Evolutionary conservation across 768 basidiomycete genomes (phyloP).

Genomic region (Tubosaeta sp.): DNA sequence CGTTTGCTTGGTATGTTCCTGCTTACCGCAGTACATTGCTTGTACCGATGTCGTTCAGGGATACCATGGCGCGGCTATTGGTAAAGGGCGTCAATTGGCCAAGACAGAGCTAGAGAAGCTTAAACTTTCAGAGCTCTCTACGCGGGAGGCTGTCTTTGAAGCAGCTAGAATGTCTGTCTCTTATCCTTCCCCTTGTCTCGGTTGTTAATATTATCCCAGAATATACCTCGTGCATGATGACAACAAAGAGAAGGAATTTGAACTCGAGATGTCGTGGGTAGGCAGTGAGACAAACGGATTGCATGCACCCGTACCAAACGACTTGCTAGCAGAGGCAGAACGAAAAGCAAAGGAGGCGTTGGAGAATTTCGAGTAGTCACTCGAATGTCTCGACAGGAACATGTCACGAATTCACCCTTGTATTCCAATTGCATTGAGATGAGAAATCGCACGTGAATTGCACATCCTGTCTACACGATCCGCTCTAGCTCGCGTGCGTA

Average conservation of each 20-base stretch:
- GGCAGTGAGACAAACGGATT: constrained; percentile 75
- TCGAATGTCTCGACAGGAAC: constrained; percentile 21
- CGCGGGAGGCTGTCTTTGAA: constrained; percentile 83
- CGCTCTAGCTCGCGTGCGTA: constrained; percentile 90
- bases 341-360: constrained; percentile 81
- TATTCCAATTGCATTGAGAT: not conserved
- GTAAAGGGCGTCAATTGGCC: constrained; percentile 96
- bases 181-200: not conserved
- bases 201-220: constrained; percentile 39
- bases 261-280: constrained; percentile 97
- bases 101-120: constrained; percentile 99
- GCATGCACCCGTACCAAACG: constrained; percentile 82
- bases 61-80: constrained; percentile 93
- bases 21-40: not conserved
- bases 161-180: constrained; percentile 87
- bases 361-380: constrained; percentile 53
- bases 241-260: constrained; percentile 96
- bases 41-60: constrained; percentile 48
- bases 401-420: constrained; percentile 4
- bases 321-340: constrained; percentile 82
- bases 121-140: constrained; percentile 73
- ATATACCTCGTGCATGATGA: constrained; percentile 98
- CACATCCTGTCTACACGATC: constrained; percentile 60
- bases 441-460: not conserved
- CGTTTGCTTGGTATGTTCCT: constrained; percentile 68